Evolutionary conservation across 2,329 filamentous ascomycete genomes (phyloP).

Genomic region (Colletotrichum spinosum): DNA sequence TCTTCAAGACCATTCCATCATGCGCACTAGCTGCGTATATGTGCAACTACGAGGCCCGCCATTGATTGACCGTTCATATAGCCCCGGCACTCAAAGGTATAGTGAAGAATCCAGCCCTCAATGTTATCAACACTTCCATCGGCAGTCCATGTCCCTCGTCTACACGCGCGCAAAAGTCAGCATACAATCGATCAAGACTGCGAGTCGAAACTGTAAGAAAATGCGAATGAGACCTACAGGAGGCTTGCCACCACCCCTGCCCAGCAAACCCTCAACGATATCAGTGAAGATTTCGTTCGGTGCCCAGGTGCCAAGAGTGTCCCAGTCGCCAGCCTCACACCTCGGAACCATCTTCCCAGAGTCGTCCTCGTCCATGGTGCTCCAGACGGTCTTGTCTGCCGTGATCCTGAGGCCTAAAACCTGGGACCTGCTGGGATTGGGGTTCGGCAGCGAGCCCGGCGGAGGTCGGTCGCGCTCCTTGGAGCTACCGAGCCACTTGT

Average conservation of each 20-base stretch:
- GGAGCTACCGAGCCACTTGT: neutral
- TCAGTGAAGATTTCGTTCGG: neutral
- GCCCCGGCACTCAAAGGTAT: no score
- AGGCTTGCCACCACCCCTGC: neutral
- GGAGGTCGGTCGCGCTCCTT: slow-evolving; percentile 1
- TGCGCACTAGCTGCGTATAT: no score
- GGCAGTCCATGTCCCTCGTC: neutral
- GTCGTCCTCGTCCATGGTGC: slow-evolving; percentile 3
- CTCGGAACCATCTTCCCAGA: neutral
- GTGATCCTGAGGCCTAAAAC: neutral
- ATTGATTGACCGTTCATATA: no score
- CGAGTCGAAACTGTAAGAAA: neutral
- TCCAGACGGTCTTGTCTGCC: neutral
- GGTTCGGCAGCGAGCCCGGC: neutral
- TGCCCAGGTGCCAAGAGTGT: slow-evolving; percentile 6
- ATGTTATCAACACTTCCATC: neutral
- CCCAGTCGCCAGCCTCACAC: slow-evolving; percentile 1
- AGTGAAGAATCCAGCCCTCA: no score
- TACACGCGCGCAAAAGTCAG: neutral
- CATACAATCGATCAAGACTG: neutral
- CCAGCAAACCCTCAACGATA: neutral
- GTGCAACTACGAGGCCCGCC: no score
- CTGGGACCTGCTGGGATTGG: neutral
- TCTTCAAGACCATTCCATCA: no score
- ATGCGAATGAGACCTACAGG: neutral